Conservation (phyloP, 768 basidiomycete genomes). For the Boletus edulis region DNA sequence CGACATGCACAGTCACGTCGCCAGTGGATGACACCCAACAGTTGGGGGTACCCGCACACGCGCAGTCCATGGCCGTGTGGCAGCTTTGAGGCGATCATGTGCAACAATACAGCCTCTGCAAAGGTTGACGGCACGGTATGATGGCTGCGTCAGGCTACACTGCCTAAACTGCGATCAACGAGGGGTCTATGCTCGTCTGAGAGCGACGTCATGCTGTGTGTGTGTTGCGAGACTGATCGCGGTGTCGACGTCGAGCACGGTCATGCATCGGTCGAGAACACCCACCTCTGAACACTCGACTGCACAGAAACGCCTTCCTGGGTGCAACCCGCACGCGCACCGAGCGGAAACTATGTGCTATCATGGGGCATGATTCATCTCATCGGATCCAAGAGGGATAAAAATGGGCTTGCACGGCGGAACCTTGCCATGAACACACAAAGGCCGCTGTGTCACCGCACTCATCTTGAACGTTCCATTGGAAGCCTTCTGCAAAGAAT, state of each 20-base stretch:
- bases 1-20: neutral
- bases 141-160: neutral
- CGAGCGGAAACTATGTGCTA: neutral
- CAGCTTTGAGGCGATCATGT: constrained; percentile 12
- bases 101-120: neutral
- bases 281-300: neutral
- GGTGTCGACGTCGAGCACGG: neutral
- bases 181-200: neutral
- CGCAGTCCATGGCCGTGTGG: constrained; percentile 7
- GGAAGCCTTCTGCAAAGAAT: constrained; percentile 20
- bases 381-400: neutral
- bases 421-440: rapidly evolving
- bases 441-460: constrained; percentile 8
- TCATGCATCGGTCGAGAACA: neutral
- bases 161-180: constrained; percentile 14
- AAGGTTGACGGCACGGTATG: neutral
- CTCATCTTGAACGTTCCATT: constrained; percentile 17
- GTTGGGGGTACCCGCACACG: constrained; percentile 6
- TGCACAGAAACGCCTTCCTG: neutral
- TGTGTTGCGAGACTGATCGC: neutral
- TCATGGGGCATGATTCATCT: neutral
- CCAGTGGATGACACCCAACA: neutral
- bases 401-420: neutral
- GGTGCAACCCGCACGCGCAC: neutral
- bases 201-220: neutral